A percentile compares a stretch with the other conserved stretches of the same genome.
These are phyloP conservation scores for Metarhizium humberi DNA, from an alignment of 2,329 filamentous ascomycete species.

Conservation along the genomic window DNA sequence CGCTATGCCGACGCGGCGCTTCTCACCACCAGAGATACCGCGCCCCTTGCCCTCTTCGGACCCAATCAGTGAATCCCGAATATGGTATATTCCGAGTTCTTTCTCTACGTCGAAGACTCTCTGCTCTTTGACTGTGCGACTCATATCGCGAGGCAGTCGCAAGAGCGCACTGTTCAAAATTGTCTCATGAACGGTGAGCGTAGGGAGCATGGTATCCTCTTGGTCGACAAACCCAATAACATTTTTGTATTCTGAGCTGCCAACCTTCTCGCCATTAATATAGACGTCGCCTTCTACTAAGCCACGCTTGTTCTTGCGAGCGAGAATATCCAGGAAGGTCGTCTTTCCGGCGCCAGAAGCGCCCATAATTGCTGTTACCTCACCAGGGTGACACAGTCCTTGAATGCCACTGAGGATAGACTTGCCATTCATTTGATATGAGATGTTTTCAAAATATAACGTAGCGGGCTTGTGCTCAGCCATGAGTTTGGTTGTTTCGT, in stretches of 20 bases:
- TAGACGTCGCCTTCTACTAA: conserved; percentile 70
- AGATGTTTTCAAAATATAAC: conserved; percentile 79
- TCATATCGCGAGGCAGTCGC: conserved; percentile 89
- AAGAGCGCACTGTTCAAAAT: conserved; percentile 90
- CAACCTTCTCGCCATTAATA: conserved; percentile 86
- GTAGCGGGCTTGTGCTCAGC: conserved; percentile 85
- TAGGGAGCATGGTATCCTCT: conserved; percentile 93
- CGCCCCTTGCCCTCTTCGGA: conserved; percentile 91
- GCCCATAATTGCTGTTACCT: conserved; percentile 95
- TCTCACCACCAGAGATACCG: conserved; percentile 95
- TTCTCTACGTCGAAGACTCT: conserved; percentile 88
- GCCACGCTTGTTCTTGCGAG: conserved; percentile 93
- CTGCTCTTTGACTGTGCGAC: conserved; percentile 76
- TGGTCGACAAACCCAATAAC: conserved; percentile 97
- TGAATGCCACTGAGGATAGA: conserved; percentile 72
- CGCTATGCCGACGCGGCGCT: conserved; percentile 90
- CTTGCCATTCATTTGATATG: conserved; percentile 80
- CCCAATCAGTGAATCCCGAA: conserved; percentile 89
- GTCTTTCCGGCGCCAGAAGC: conserved; percentile 97
- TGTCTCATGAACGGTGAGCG: conserved; percentile 93
- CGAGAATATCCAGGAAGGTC: conserved; percentile 90
- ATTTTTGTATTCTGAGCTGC: conserved; percentile 75
- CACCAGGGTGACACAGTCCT: conserved; percentile 86
- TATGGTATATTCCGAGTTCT: conserved; percentile 89
- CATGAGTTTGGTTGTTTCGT: conserved; percentile 79